phyloP scores from a whole-genome alignment of 108 stramenopile genomes.

The Aurantiochytrium sp. region DNA sequence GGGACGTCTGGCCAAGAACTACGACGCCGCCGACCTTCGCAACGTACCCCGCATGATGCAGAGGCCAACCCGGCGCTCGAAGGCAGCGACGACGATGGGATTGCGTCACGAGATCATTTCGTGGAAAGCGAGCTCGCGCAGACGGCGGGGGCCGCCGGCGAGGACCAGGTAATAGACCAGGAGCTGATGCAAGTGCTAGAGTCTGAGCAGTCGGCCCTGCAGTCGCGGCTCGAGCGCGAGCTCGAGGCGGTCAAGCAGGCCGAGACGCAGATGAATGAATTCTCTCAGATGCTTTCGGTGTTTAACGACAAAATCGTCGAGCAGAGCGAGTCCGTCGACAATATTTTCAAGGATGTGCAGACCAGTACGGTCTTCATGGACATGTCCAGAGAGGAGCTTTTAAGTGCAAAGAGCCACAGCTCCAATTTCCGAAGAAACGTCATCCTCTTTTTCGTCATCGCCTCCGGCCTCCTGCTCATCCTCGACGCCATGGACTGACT shows the following conservation, averaged over 20 bases:
- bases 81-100: too few species aligned
- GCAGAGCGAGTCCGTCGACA: neutral
- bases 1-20: too few species aligned
- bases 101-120: too few species aligned
- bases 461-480: neutral
- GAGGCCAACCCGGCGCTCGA: too few species aligned
- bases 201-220: neutral
- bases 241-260: neutral
- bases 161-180: neutral
- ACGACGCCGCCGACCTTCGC: too few species aligned
- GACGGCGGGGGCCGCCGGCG: too few species aligned
- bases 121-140: too few species aligned
- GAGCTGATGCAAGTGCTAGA: neutral
- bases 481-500: conserved; percentile 4
- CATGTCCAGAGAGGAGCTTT: neutral
- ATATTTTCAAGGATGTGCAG: conserved; percentile 21
- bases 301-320: neutral
- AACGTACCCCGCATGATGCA: too few species aligned
- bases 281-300: neutral
- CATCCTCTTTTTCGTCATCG: neutral
- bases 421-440: neutral
- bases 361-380: neutral
- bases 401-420: neutral
- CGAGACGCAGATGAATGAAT: conserved; percentile 1
- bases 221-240: neutral